Evolutionary conservation across 1,139 yeast genomes (phyloP), one percentile per base, ranked within the genome.

Genomic region (Geotrichum phurueaensis): DNA sequence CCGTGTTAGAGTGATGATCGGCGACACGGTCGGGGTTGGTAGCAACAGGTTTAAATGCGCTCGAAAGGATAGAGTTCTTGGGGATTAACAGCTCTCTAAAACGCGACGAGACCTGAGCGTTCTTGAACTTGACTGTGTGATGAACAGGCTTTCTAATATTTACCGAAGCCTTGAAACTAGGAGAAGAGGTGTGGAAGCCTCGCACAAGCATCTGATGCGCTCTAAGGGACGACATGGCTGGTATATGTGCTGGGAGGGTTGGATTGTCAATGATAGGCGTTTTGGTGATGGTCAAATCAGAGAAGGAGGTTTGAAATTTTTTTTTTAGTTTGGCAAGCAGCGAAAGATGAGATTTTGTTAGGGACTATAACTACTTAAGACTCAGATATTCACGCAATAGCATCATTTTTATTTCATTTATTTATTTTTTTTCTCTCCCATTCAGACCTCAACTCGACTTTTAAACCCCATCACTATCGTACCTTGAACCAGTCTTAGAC

Each of bases 11-110:
- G 73, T 89, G 92, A 73, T 90, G 87, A 63, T 89, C 96, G 15
- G 77, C 75, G n/a, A 91, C 82, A 69, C 99, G 81, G 71, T 91
- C 97, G 67, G 85, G 94, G 62, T 80, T 81, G 18, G 89, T 85
- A 52, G 84, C 83, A 23, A 79, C 78, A 10, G 97, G 97, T 68
- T 48, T 82, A 78, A 78, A 90, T 31, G 84, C 86, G n/a, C 94
- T 85, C 22, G 96, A 69, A 54, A 70, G 69, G 54, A 75, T 65
- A 51, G 72, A 68, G 58, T 76, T 83, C 67, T 85, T 85, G 51
- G 87, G 84, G 59, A 80, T 76, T 65, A 87, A 81, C 59, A 90
- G 75, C 56, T 84, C 87, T 62, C 88, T 82, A 72, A 84, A 87
- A 63, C 66, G 87, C 81, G 71, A 70, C 50, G 69, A 91, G 77